phyloP scores from a whole-genome alignment of 352 stramenopile genomes.

The Phytopythium montanum region DNA sequence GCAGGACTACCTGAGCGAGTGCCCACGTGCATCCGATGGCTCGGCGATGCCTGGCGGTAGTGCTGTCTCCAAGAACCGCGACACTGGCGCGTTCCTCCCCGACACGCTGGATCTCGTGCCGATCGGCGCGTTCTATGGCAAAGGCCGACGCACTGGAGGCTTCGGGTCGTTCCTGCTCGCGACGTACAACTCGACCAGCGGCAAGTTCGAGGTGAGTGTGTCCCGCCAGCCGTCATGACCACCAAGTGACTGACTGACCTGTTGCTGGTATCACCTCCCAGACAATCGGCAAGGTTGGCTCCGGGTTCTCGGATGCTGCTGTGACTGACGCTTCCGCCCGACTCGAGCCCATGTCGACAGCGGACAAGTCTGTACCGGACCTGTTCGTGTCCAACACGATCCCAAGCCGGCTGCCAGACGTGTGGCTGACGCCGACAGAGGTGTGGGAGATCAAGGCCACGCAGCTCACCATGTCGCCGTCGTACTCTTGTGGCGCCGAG shows the following conservation, averaged over 20 bases:
- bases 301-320: slow-evolving; percentile 97
- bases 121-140: slow-evolving; percentile 96
- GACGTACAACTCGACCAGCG: slow-evolving; percentile 91
- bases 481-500: slow-evolving; percentile 89
- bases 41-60: not conserved
- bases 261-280: slow-evolving; percentile 5
- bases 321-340: slow-evolving; percentile 68
- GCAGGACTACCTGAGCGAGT: slow-evolving; percentile 65
- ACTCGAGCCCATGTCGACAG: slow-evolving; percentile 28
- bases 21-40: not conserved
- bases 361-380: slow-evolving; percentile 51
- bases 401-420: slow-evolving; percentile 77
- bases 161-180: slow-evolving; percentile 99
- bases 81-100: slow-evolving; percentile 58
- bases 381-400: slow-evolving; percentile 34
- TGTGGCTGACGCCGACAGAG: slow-evolving; percentile 93
- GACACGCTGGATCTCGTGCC: slow-evolving; percentile 98
- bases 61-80: not conserved
- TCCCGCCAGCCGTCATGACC: too few species aligned
- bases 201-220: slow-evolving; percentile 90
- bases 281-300: slow-evolving; percentile 92
- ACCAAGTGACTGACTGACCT: not conserved
- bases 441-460: slow-evolving; percentile 99
- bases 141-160: slow-evolving; percentile 91
- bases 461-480: slow-evolving; percentile 95